Evolutionary conservation across 2,329 filamentous ascomycete species (phyloP), one percentile per base, ranked within the genome.

Genomic region (Rasamsonia emersonii): DNA sequence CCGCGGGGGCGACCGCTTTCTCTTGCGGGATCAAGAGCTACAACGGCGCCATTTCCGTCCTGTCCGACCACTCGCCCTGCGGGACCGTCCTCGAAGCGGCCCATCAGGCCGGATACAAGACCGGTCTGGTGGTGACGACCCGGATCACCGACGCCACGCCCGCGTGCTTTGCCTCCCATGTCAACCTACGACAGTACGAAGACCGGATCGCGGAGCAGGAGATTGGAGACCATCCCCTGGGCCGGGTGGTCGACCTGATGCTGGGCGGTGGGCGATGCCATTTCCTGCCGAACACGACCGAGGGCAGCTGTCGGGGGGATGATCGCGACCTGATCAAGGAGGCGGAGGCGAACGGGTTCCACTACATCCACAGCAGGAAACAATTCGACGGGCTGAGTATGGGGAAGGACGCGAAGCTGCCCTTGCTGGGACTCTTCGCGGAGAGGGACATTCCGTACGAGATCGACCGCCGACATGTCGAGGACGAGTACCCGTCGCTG

Each of bases 1-100:
- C 91, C 4, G 91, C 91, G n/a, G 91, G 91, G 21, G 91, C 91
- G 3, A 98, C 91, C 1, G 91, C 91, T 1, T 98, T 98, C 58
- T 86, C 85, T 3, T 98, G 91, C 51, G 89, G 77, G 13, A 64
- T 71, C 53, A 98, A 98, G 74, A 93, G 81, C 57, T 98, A 98
- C 66, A 98, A 98, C 53, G 86, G 86, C 28, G 91, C 91, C 45
- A 96, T 98, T 46, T 83, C 86, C 7, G 82, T 93, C 33, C 69
- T 93, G 10, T 88, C 88, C 0, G 80, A 93, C 58, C 77, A 82
- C 45, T 76, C 77, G 18, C 86, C 91, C 4, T 98, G 91, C 57
- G 91, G 89, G 5, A 94, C 88, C 11, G 86, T 82, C 23, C 73
- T 98, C 32, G 91, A 98, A 64, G 91, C 91, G 3, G 91, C 91